Evolutionary conservation across 1,284 basidiomycete species (phyloP).

Genomic region (Psilocybe mexicana): DNA sequence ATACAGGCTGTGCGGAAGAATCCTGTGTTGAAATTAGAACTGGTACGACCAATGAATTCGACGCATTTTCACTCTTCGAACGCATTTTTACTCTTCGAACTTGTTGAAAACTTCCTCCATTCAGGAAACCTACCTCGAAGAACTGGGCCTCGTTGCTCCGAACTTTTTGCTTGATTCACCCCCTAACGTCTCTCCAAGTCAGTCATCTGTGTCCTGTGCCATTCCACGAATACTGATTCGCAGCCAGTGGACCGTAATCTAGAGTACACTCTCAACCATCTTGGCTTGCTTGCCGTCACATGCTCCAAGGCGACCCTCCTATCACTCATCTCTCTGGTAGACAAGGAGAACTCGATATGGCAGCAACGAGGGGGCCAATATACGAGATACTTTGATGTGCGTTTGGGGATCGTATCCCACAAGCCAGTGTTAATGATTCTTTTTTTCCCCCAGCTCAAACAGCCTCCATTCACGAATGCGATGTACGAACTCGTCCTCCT

Average conservation of each 20-base stretch:
- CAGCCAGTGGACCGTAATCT: conserved; percentile 12
- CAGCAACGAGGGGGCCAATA: background rate
- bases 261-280: conserved; percentile 14
- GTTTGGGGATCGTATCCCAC: background rate
- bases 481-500: conserved; percentile 20
- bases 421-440: background rate
- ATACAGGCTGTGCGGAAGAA: conserved; percentile 19
- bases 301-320: conserved; percentile 16
- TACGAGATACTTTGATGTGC: conserved; percentile 12
- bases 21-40: background rate
- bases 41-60: background rate
- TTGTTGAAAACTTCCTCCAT: background rate
- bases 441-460: background rate
- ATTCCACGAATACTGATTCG: background rate
- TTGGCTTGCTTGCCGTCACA: conserved; percentile 20
- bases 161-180: conserved; percentile 12
- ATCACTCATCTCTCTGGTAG: conserved; percentile 12
- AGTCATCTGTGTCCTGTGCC: conserved; percentile 5
- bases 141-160: conserved; percentile 9
- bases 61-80: conserved; percentile 5
- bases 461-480: conserved; percentile 6
- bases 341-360: conserved; percentile 15
- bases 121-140: conserved; percentile 13
- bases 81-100: background rate
- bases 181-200: conserved; percentile 16